These are phyloP conservation scores for Chaetomium strumarium DNA, from an alignment of 2,329 filamentous ascomycete genomes.

Conservation along the genomic window DNA sequence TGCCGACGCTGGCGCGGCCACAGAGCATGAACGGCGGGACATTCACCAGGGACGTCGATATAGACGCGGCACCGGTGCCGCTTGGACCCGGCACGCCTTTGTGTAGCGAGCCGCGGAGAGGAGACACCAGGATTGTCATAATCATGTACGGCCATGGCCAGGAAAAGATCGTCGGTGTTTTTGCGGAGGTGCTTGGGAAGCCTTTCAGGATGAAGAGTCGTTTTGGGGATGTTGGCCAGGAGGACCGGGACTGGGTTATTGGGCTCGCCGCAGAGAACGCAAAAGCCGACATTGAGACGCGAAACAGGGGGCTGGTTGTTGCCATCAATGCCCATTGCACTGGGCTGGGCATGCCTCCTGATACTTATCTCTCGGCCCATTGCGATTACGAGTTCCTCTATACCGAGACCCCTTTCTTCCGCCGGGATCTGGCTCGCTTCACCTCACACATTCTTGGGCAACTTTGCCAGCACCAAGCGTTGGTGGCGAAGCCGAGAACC, in stretches of 20 bases:
- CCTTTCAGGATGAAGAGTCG: constrained; percentile 55
- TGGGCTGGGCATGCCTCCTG: constrained; percentile 63
- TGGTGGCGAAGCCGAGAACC: constrained; percentile 71
- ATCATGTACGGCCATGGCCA: constrained; percentile 67
- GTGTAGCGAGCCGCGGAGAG: constrained; percentile 42
- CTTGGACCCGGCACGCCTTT: constrained; percentile 36
- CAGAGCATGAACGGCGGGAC: constrained; percentile 23
- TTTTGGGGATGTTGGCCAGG: constrained; percentile 47
- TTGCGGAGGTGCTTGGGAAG: constrained; percentile 75
- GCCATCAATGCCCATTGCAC: constrained; percentile 74
- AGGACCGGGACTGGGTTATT: constrained; percentile 59
- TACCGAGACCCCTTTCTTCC: constrained; percentile 63
- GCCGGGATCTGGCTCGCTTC: constrained; percentile 72
- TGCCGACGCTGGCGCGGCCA: constrained; percentile 23
- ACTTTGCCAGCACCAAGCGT: constrained; percentile 68
- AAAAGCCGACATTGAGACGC: constrained; percentile 50
- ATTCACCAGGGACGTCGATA: constrained; percentile 32
- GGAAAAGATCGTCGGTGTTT: constrained; percentile 66
- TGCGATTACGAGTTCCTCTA: constrained; percentile 89
- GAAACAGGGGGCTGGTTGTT: constrained; percentile 55
- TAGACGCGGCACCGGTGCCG: constrained; percentile 21
- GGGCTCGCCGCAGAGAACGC: constrained; percentile 57
- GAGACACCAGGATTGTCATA: constrained; percentile 54
- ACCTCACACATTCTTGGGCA: constrained; percentile 75
- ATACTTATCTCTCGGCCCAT: constrained; percentile 55